A percentile compares a stretch with the other conserved stretches of the same genome.
These are phyloP conservation scores for Vanrija sp. DNA, from an alignment of 1,284 basidiomycete genomes.

Conservation along the genomic window DNA sequence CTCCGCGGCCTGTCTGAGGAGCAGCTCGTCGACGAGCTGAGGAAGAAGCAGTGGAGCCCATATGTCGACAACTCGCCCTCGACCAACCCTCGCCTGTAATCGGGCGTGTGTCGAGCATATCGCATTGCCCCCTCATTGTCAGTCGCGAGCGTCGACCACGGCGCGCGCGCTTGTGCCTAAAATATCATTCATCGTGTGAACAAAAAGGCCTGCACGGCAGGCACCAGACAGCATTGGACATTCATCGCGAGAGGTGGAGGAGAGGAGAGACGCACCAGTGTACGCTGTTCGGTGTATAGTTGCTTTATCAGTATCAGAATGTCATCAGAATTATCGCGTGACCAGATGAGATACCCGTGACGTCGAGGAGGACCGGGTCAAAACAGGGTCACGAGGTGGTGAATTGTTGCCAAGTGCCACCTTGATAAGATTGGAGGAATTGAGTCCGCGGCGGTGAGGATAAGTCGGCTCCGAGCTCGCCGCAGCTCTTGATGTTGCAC, in stretches of 20 bases:
- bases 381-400: not conserved
- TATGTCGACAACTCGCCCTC: constrained; percentile 2
- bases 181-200: not conserved
- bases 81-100: constrained; percentile 6
- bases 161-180: not conserved
- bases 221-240: no score
- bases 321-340: not conserved
- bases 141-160: not conserved
- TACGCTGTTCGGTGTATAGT: not conserved
- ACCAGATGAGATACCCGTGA: not conserved
- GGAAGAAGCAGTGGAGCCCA: constrained; percentile 32
- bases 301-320: no score
- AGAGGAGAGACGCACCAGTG: not conserved
- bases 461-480: no score
- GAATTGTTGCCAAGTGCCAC: not conserved
- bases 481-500: no score
- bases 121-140: no score
- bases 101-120: no score
- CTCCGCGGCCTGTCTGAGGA: constrained; percentile 30
- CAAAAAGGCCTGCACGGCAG: no score
- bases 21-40: constrained; percentile 28
- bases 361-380: not conserved
- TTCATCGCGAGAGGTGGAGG: not conserved
- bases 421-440: no score
- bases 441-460: no score